Conservation (phyloP, 148 eudicot genomes). For the Suaeda aralocaspica region DNA sequence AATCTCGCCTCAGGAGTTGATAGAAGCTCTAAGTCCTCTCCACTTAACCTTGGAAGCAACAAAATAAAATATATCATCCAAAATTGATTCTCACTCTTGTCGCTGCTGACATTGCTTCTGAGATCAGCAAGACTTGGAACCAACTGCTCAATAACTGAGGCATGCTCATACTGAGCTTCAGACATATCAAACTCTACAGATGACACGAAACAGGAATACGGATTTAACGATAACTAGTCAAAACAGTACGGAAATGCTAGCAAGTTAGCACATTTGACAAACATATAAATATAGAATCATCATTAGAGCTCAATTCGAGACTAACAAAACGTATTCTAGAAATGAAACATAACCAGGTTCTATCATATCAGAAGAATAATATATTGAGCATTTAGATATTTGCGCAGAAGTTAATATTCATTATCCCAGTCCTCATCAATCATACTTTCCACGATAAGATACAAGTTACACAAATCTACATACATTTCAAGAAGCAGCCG, state of each 20-base stretch:
- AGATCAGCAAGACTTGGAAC: constrained; percentile 55
- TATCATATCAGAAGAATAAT: too few species aligned
- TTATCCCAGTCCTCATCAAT: neutral
- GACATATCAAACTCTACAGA: constrained; percentile 63
- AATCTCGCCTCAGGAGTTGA: constrained; percentile 64
- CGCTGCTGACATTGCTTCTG: constrained; percentile 34
- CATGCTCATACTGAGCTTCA: constrained; percentile 57
- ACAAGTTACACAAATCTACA: neutral
- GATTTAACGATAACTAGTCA: neutral
- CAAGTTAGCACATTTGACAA: neutral
- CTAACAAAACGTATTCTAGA: neutral
- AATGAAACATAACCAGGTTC: too few species aligned
- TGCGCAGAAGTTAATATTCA: too few species aligned
- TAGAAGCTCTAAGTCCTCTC: constrained; percentile 42
- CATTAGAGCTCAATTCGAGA: too few species aligned
- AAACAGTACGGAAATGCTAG: neutral
- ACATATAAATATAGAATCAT: too few species aligned
- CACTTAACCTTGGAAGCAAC: constrained; percentile 65
- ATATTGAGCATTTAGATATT: too few species aligned
- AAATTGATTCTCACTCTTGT: constrained; percentile 42
- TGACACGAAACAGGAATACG: constrained; percentile 12
- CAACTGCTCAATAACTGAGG: constrained; percentile 42
- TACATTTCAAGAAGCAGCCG: neutral
- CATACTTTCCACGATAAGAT: neutral
- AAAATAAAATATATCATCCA: constrained; percentile 78